Evolutionary conservation across 2,329 filamentous ascomycete genomes (phyloP).

Genomic region (Dothideomycetes sp.): DNA sequence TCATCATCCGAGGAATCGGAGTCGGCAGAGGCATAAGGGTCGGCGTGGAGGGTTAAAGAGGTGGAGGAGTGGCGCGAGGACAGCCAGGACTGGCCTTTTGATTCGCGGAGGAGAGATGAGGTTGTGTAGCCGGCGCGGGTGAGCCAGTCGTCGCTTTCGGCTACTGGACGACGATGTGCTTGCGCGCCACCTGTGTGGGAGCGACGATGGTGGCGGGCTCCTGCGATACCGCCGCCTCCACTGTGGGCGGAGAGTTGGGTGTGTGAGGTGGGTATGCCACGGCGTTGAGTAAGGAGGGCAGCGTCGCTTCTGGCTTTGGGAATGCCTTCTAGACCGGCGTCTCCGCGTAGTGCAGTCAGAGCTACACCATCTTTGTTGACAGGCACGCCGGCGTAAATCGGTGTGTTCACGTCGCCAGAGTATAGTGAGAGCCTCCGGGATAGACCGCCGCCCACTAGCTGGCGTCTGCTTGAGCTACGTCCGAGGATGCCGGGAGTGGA

Average conservation of each 20-base stretch:
- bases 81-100: constrained; percentile 53
- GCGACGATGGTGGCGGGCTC: constrained; percentile 1
- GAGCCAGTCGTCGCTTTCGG: constrained; percentile 38
- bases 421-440: constrained; percentile 20
- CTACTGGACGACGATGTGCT: constrained; percentile 9
- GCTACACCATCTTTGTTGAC: constrained; percentile 3
- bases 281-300: constrained; percentile 23
- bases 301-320: constrained; percentile 37
- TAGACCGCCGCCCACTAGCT: constrained; percentile 19
- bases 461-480: constrained; percentile 27
- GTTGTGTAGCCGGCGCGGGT: constrained; percentile 47
- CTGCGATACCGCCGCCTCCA: not conserved
- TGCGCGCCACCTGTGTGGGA: constrained; percentile 23
- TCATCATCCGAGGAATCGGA: constrained; percentile 6
- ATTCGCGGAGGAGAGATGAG: constrained; percentile 45
- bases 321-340: constrained; percentile 15
- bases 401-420: constrained; percentile 13
- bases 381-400: constrained; percentile 6
- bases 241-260: not conserved
- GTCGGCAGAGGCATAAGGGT: constrained; percentile 3
- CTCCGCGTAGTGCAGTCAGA: not conserved
- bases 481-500: constrained; percentile 37
- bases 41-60: constrained; percentile 28
- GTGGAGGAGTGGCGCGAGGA: constrained; percentile 45
- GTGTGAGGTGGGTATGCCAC: not conserved